Percentiles rank a stretch among this genome's conserved stretches.
These are phyloP conservation scores for Gnomoniopsis sp. DNA, from an alignment of 2,329 filamentous ascomycete genomes.

Conservation along the genomic window DNA sequence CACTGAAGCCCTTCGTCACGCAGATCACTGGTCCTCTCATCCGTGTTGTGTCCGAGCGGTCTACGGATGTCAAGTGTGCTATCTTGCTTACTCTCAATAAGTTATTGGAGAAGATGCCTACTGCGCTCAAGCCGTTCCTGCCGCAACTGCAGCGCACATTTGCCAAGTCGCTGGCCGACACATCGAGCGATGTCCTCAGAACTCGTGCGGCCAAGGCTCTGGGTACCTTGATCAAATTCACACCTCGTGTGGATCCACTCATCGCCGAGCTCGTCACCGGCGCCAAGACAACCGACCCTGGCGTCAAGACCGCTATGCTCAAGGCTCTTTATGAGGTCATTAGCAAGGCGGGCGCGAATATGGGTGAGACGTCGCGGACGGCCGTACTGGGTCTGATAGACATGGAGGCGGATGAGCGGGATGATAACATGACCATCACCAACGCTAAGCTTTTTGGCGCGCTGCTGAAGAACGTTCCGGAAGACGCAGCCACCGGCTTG, in stretches of 20 bases:
- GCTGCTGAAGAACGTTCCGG: constrained; percentile 79
- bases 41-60: constrained; percentile 93
- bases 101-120: constrained; percentile 91
- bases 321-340: constrained; percentile 96
- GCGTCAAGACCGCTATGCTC: constrained; percentile 93
- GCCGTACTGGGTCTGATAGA: constrained; percentile 90
- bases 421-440: constrained; percentile 78
- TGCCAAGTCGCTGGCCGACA: constrained; percentile 90
- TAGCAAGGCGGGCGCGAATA: constrained; percentile 88
- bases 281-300: constrained; percentile 81
- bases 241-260: constrained; percentile 89
- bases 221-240: constrained; percentile 92
- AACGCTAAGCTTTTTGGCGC: constrained; percentile 88
- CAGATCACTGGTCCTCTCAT: constrained; percentile 97
- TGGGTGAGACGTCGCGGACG: constrained; percentile 84
- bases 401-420: constrained; percentile 71
- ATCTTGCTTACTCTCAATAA: constrained; percentile 94
- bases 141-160: constrained; percentile 96
- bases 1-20: constrained; percentile 91
- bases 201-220: constrained; percentile 88
- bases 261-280: constrained; percentile 92
- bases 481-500: constrained; percentile 59
- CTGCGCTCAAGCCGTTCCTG: constrained; percentile 92
- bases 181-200: constrained; percentile 83
- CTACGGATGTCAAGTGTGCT: constrained; percentile 92